Evolutionary conservation across 805 yeast species (phyloP).

Genomic region (Lachancea sp.): DNA sequence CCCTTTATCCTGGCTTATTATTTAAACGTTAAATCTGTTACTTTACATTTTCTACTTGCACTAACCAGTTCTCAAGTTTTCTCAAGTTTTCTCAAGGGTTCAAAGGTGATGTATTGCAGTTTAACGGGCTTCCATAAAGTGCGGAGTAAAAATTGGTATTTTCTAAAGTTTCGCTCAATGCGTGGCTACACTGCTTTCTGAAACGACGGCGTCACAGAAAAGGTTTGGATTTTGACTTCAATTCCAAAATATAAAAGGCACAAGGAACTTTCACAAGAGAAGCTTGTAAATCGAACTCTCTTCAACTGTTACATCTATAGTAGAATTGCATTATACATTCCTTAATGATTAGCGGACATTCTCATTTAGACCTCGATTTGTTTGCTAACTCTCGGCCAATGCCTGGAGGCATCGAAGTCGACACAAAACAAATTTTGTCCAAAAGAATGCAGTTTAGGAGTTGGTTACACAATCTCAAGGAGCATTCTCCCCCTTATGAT

Average conservation of each 20-base stretch:
- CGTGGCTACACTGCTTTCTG: not conserved
- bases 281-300: too few relatives aligned
- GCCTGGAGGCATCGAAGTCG: not conserved
- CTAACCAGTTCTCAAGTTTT: too few relatives aligned
- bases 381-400: not conserved
- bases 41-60: too few relatives aligned
- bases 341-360: not conserved
- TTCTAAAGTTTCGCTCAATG: not conserved
- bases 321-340: not conserved
- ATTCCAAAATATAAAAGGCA: not conserved
- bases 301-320: not conserved
- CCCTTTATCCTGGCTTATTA: too few relatives aligned
- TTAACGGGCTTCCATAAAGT: too few relatives aligned
- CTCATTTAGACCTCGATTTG: not conserved
- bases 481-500: not conserved
- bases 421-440: constrained; percentile 4
- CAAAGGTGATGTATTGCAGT: too few relatives aligned
- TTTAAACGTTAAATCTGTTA: too few relatives aligned
- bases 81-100: too few relatives aligned
- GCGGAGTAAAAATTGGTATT: not conserved
- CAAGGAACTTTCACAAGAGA: not conserved
- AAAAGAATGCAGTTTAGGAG: constrained; percentile 6
- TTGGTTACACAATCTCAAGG: constrained; percentile 4
- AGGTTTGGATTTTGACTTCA: not conserved
- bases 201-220: constrained; percentile 2